Evolutionary conservation across 1,284 basidiomycete species (phyloP).

Genomic region (Trichosporon inkin): DNA sequence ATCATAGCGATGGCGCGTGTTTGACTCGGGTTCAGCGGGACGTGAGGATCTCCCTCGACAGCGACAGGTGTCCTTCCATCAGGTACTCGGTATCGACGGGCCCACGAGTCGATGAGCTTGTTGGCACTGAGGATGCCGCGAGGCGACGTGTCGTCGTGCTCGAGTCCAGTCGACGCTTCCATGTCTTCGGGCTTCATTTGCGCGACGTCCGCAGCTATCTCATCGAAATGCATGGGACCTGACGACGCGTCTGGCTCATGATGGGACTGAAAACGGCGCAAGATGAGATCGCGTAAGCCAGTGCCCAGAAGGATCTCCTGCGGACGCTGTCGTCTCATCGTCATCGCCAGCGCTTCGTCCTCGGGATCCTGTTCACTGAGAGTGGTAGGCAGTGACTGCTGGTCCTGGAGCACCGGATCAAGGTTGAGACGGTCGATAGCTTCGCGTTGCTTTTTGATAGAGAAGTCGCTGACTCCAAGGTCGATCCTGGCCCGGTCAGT

Average conservation of each 20-base stretch:
- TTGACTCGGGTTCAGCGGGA: slow-evolving; percentile 75
- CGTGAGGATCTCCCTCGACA: slow-evolving; percentile 73
- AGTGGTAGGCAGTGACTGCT: neutral
- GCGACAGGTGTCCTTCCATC: slow-evolving; percentile 56
- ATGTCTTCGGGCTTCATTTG: slow-evolving; percentile 35
- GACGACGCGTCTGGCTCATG: slow-evolving; percentile 23
- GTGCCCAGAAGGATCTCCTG: slow-evolving; percentile 64
- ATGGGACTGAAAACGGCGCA: slow-evolving; percentile 55
- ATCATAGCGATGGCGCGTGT: slow-evolving; percentile 78
- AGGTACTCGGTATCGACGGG: slow-evolving; percentile 59
- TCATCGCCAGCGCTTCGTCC: slow-evolving; percentile 17
- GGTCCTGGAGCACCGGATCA: slow-evolving; percentile 56
- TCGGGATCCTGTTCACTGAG: neutral
- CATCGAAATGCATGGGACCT: slow-evolving; percentile 7
- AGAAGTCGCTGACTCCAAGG: slow-evolving; percentile 63
- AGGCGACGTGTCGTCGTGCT: slow-evolving; percentile 9
- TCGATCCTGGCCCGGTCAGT: slow-evolving; percentile 57
- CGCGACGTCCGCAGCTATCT: slow-evolving; percentile 21
- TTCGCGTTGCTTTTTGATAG: slow-evolving; percentile 64
- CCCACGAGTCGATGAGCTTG: slow-evolving; percentile 71
- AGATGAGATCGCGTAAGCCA: slow-evolving; percentile 62
- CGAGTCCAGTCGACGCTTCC: slow-evolving; percentile 26
- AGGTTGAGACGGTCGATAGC: slow-evolving; percentile 62
- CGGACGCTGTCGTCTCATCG: slow-evolving; percentile 40
- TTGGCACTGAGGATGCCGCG: slow-evolving; percentile 63